Conservation (phyloP, 306 rosid genomes). For the Sophora flavescens region DNA sequence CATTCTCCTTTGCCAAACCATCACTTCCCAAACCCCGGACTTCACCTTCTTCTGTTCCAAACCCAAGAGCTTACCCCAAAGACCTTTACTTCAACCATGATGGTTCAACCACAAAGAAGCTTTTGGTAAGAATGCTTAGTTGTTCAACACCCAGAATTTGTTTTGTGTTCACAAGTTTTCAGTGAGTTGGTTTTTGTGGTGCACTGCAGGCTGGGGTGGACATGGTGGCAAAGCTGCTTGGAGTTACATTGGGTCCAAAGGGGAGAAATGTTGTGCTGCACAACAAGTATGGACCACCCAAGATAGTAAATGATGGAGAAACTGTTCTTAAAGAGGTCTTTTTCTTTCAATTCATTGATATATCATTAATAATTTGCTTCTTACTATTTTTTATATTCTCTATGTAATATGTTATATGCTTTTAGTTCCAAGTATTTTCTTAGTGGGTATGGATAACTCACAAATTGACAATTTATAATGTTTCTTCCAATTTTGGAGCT, state of each 20-base stretch:
- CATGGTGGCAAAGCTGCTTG: conserved; percentile 82
- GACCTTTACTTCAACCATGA: conserved; percentile 81
- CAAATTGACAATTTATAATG: not conserved
- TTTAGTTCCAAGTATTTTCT: not conserved
- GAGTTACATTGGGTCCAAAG: conserved; percentile 93
- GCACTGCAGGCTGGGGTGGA: conserved; percentile 79
- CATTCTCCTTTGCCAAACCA: conserved; percentile 62
- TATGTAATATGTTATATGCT: not conserved
- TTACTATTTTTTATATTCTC: not conserved
- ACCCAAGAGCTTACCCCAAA: conserved; percentile 68
- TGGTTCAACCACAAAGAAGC: conserved; percentile 75
- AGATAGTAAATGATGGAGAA: conserved; percentile 93
- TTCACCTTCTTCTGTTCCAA: conserved; percentile 47
- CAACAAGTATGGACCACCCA: conserved; percentile 92
- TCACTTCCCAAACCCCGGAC: conserved; percentile 53
- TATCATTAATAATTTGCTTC: not conserved
- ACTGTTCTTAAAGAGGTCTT: conserved; percentile 89
- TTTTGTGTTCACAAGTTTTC: conserved; percentile 33
- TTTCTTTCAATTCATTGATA: not conserved
- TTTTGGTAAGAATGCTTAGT: conserved; percentile 57
- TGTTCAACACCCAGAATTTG: conserved; percentile 5
- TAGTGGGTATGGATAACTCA: not conserved
- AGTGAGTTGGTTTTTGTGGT: conserved; percentile 40
- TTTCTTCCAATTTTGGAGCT: not conserved
- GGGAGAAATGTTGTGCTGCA: conserved; percentile 94